Conservation (phyloP, 164 flowering plant genomes). For the Berberis thunbergii region DNA sequence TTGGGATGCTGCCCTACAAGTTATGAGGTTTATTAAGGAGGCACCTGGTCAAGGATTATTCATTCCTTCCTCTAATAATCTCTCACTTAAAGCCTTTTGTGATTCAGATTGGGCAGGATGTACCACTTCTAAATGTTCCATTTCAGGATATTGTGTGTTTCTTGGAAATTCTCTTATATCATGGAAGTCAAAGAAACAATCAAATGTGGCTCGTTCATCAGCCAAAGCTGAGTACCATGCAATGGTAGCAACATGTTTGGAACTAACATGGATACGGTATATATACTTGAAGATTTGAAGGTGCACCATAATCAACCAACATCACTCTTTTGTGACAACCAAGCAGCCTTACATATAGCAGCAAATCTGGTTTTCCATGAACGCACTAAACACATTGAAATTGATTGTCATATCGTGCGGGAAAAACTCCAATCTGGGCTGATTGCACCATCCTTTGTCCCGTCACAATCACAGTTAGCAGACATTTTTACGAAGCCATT, state of each 20-base stretch:
- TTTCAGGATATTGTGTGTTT: not conserved
- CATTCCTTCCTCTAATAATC: not conserved
- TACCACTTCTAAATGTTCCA: not conserved
- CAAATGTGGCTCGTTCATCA: not conserved
- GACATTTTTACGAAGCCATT: not conserved
- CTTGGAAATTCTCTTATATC: not conserved
- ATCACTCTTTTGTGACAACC: not conserved
- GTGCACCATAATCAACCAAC: not conserved
- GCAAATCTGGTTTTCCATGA: not conserved
- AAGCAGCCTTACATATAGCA: not conserved
- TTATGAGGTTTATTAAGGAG: not conserved
- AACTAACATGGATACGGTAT: not conserved
- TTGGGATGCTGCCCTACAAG: not conserved
- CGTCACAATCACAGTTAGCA: not conserved
- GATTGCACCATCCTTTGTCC: not conserved
- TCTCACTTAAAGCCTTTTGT: not conserved
- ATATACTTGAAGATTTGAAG: not conserved
- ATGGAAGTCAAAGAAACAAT: not conserved
- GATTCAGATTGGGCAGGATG: slow-evolving; percentile 1
- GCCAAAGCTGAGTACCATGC: not conserved
- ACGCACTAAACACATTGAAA: not conserved
- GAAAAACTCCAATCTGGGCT: not conserved
- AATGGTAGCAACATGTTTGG: not conserved
- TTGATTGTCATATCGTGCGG: not conserved
- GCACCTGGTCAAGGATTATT: not conserved